phyloP scores from a whole-genome alignment of 352 stramenopile genomes.

The Pythium periplocum region DNA sequence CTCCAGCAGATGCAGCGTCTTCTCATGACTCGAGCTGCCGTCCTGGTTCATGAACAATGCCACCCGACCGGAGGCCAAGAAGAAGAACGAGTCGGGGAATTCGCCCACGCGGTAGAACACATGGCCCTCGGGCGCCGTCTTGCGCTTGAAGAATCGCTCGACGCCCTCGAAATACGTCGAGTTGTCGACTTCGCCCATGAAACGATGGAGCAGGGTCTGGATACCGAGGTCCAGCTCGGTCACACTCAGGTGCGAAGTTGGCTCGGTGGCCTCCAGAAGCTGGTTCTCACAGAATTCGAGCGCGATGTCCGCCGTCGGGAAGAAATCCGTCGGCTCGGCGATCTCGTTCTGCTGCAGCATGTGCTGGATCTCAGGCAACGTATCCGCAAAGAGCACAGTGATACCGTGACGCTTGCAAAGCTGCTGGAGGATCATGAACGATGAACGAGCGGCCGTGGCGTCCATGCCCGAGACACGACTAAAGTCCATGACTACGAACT shows the following conservation, averaged over 20 bases:
- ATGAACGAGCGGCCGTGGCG: conserved; percentile 73
- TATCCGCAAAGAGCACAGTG: conserved; percentile 63
- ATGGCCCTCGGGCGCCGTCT: conserved; percentile 48
- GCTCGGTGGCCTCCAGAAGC: conserved; percentile 17
- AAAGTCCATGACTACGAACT: conserved; percentile 89
- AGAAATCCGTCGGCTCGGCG: conserved; percentile 54
- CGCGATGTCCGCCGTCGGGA: conserved; percentile 61
- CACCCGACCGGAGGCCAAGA: conserved; percentile 68
- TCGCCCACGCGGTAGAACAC: conserved; percentile 70
- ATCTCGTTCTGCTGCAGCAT: conserved; percentile 76
- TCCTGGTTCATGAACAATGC: conserved; percentile 78
- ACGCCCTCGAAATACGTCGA: conserved; percentile 58
- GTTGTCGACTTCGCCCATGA: conserved; percentile 73
- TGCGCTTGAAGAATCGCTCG: conserved; percentile 57
- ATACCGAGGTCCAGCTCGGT: conserved; percentile 36
- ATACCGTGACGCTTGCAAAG: conserved; percentile 69
- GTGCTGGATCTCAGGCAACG: conserved; percentile 56
- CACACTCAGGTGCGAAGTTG: too few relatives aligned
- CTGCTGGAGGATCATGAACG: conserved; percentile 81
- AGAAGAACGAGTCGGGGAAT: conserved; percentile 63
- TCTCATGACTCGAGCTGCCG: conserved; percentile 35
- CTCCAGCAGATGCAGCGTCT: conserved; percentile 52
- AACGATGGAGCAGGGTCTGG: conserved; percentile 65
- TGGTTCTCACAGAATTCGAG: conserved; percentile 78
- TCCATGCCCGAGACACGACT: conserved; percentile 85